Evolutionary conservation across 2,329 filamentous ascomycete genomes (phyloP), one percentile per base, ranked within the genome.

Genomic region (Chaetomium sp.): DNA sequence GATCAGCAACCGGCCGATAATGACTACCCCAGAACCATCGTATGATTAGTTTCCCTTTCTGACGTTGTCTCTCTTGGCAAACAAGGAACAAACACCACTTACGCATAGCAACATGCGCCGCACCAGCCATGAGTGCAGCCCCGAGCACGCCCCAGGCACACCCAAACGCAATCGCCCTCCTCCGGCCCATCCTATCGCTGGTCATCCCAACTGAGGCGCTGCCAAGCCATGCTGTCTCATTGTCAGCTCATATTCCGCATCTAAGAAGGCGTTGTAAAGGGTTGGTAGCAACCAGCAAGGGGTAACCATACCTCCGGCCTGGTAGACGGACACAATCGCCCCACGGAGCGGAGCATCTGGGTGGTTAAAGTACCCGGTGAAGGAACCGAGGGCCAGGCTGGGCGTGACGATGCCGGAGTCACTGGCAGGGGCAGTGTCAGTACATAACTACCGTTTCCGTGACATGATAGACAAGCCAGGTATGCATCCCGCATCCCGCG

Each of bases 321-420:
- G 71, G 35, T 72, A 74, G 12, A 74, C 64, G 0, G 71, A 73
- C 0, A 74, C 71, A 19, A 74, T 74, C 0, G 71, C 70, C 7
- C 71, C 71, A 5, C 69, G 65, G 1, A 72, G 61, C 0, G 71
- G 59, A 4, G 71, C 63, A 50, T 69, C 56, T 0, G 71, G 71
- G 1, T 68, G 66, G 6, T 66, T 65, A 4, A 74, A 73, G 55
- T 74, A 71, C 0, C 37, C 46, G 8, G 68, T 50, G 38, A 74
- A 74, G 0, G 71, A 71, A 2, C 57, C 63, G 33, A 74, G 57
- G 0, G 71, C 71, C 2, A 74, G 57, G 51, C 69, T 73, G 1
- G 71, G 71, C 0, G 71, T 74, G 47, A 74, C 73, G 50, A 74
- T 74, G 3, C 71, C 71, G 5, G 71, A 74, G 56, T 74, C 71